phyloP scores from a whole-genome alignment of 1,284 basidiomycete genomes.

The Ceratobasidium sp. region DNA sequence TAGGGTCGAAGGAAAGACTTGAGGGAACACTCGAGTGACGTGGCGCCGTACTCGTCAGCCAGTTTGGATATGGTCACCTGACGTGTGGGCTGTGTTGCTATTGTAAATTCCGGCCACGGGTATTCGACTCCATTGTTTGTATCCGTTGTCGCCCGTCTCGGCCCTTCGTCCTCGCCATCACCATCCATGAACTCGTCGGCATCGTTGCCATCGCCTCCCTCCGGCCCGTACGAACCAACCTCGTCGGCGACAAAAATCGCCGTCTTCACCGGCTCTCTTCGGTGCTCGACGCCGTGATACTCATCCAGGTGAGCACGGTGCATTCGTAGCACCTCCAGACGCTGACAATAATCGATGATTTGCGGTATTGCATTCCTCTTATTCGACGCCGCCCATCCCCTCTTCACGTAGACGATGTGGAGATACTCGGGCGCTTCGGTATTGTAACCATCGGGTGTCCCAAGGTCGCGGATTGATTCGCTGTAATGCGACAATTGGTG shows the following conservation, averaged over 20 bases:
- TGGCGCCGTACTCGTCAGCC: not conserved
- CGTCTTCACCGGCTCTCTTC: too few species aligned
- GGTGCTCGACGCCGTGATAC: not conserved
- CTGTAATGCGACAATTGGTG: constrained; percentile 34
- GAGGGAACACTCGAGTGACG: not conserved
- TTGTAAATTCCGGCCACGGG: not conserved
- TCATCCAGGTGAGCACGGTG: constrained; percentile 8
- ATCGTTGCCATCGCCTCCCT: not conserved
- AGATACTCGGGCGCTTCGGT: constrained; percentile 43
- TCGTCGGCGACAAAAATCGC: not conserved
- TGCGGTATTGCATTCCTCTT: not conserved
- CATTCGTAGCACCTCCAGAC: not conserved
- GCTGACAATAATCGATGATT: not conserved
- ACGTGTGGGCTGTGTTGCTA: not conserved
- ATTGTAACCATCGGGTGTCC: constrained; percentile 30
- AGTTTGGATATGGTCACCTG: too few species aligned
- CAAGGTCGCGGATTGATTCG: not conserved
- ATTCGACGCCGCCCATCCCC: not conserved
- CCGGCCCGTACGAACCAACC: not conserved
- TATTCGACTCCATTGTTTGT: not conserved
- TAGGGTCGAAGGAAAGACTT: constrained; percentile 2
- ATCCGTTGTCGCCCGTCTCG: not conserved
- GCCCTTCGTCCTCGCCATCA: not conserved
- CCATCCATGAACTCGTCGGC: not conserved
- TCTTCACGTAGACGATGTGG: constrained; percentile 27